Evolutionary conservation across 1,284 basidiomycete genomes (phyloP), one percentile per base, ranked within the genome.

Genomic region (Taiwanofungus camphoratus): DNA sequence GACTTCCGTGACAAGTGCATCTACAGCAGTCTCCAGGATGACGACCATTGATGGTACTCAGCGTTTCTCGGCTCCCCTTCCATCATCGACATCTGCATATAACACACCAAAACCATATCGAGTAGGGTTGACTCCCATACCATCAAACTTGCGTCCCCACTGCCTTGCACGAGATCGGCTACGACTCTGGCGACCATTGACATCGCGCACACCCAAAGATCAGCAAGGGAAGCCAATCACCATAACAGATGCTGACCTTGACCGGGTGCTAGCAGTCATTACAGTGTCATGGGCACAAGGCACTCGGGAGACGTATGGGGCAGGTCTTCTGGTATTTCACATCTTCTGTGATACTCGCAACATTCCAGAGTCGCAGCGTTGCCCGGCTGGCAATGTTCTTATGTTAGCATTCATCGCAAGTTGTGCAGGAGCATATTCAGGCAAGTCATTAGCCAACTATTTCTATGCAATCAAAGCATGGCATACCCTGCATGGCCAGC

Each of bases 401-500:
- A n/a, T 44, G 15, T n/a, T 22, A 3, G 26, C 18, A 3, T 44
- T 44, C 24, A 20, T 64, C 0, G 22, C 61, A 0, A 49, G 39
- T 21, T 46, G 47, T 2, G 54, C 53, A 0, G 62, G 61, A 0
- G 11, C 36, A 0, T 55, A 62, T 12, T 38, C 58, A 0, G 52
- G 54, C 0, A 47, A 40, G 0, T 50, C 61, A 3, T 27, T 66
- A 0, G 16, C 42, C 0, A 68, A 67, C 47, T 70, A 67, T 21
- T 11, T 59, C 0, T 51, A 44, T 0, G 62, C 52, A 0, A 24
- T 71, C 0, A 37, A 50, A 0, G 67, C 66, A 0, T 68, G 66
- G 67, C 67, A 70, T 46, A 50, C 60, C 0, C 35, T 70, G 0
- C 68, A 72, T 42, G 51, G 63, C 0, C 26, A 54, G 0, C 8